These are phyloP conservation scores for Leishmania tropica DNA, from an alignment of 208 protist genomes.

Conservation along the genomic window DNA sequence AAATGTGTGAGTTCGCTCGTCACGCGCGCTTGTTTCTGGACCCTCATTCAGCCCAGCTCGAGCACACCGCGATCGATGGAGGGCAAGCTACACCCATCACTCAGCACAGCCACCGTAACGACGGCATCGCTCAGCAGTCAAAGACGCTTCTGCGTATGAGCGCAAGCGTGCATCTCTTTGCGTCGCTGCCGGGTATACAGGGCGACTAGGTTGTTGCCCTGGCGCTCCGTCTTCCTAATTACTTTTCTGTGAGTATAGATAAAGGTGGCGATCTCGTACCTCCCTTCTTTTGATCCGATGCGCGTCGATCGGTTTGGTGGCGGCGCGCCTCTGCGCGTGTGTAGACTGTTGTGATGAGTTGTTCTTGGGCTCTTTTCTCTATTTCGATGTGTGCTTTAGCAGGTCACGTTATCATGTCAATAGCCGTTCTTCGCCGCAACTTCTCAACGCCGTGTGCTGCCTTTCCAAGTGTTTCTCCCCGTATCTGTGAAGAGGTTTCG, in stretches of 20 bases:
- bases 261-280: not conserved
- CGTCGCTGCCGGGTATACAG: too few relatives aligned
- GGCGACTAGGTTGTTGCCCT: not conserved
- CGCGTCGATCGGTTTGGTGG: not conserved
- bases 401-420: not conserved
- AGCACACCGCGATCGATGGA: not conserved
- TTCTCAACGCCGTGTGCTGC: not conserved
- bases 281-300: not conserved
- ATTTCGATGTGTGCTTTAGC: not conserved
- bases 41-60: not conserved
- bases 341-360: not conserved
- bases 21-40: not conserved
- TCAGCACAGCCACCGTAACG: not conserved
- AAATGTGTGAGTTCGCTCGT: not conserved
- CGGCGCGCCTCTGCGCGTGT: not conserved
- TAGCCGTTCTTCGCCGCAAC: not conserved
- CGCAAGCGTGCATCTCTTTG: not conserved
- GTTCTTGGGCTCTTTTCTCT: not conserved
- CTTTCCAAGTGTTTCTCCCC: not conserved
- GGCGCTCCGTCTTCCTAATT: not conserved
- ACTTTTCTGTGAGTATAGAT: not conserved
- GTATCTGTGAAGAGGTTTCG: not conserved
- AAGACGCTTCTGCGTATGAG: not conserved
- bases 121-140: not conserved
- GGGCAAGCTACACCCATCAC: not conserved